Percentiles rank a stretch among this genome's conserved stretches.
Conservation (phyloP, 176 grass and related monocot species). For the Oryza longistaminata region DNA sequence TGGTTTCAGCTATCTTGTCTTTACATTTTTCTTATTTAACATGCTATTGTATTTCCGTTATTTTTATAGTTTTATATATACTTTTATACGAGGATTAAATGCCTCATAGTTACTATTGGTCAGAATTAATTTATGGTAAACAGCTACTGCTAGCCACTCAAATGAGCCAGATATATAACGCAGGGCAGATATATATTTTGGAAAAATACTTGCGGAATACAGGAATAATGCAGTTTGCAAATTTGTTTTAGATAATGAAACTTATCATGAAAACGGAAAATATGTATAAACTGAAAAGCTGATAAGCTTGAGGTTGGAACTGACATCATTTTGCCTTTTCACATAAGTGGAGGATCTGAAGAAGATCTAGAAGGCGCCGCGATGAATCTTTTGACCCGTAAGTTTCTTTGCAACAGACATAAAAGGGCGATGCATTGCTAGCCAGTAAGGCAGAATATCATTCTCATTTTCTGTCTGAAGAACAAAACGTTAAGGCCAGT, state of each 20-base stretch:
- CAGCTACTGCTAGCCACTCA: not conserved
- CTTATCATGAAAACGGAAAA: constrained; percentile 5
- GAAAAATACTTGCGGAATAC: no score
- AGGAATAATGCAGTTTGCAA: not conserved
- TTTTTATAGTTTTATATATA: not conserved
- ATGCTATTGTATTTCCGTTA: not conserved
- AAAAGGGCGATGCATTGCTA: constrained; percentile 90
- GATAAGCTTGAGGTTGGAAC: constrained; percentile 33
- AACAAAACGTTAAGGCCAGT: constrained; percentile 29
- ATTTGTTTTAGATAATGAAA: not conserved
- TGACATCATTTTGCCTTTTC: constrained; percentile 61
- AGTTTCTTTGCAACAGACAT: constrained; percentile 83
- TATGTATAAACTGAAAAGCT: not conserved
- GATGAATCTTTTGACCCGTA: constrained; percentile 67
- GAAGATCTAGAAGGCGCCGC: constrained; percentile 46
- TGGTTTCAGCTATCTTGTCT: not conserved
- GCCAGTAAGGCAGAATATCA: constrained; percentile 79
- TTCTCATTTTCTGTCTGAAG: constrained; percentile 79
- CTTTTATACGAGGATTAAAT: not conserved
- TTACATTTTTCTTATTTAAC: not conserved
- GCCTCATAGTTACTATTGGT: constrained; percentile 1
- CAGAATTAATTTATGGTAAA: not conserved
- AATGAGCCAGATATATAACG: not conserved
- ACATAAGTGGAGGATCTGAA: constrained; percentile 51
- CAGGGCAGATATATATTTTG: no score